Base-by-base conservation (phyloP, 257 asterid genomes). In the Plectranthus barbatus region DNA sequence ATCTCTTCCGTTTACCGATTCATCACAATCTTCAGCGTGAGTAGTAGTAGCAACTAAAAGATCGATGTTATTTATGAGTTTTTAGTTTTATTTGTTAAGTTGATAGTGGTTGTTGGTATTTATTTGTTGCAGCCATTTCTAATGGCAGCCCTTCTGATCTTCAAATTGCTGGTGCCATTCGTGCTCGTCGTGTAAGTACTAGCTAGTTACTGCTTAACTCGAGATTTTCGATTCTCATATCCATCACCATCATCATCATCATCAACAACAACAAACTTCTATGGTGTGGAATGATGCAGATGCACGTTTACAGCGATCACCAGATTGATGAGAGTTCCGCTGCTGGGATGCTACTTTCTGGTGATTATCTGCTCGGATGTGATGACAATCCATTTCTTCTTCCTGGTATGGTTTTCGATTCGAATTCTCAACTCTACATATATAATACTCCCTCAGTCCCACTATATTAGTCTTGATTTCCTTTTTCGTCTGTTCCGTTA, bases 311-410 rank as follows among this genome's bases (percentile, higher is more conserved):
- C 94, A 65, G 94, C 97, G 37, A 77, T 92, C n/a, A 87, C 97
- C 51, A 85, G 74, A 76, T 68, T 89, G 83, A 67, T 86, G 14
- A 72, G 75, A 72, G 78, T 86, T 76, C 94, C 97, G 9, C 71
- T 85, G 34, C 7, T 86, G 86, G 97, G 99, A 53, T 91, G 95
- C 85, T 91, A 91, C 73, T 91, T 91, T 65, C 89, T 91, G 4
- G 98, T 91, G 66, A 88, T 91, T 61, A 74, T 90, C 49, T 92
- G 97, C 70, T 92, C 99, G 13, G 99, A 92, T 45, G 88, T 91
- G 55, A 91, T 91, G 98, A 88, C 98, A 24, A 75, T 91, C 52
- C 98, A 91, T 80, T 88, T 91, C 92, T 92, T 87, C 81, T 92
- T 89, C 90, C 88, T 89, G 97, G 99, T 89, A 91, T 18, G 60